phyloP scores from a whole-genome alignment of 176 grass and related monocot genomes.

The Oryza nivara region DNA sequence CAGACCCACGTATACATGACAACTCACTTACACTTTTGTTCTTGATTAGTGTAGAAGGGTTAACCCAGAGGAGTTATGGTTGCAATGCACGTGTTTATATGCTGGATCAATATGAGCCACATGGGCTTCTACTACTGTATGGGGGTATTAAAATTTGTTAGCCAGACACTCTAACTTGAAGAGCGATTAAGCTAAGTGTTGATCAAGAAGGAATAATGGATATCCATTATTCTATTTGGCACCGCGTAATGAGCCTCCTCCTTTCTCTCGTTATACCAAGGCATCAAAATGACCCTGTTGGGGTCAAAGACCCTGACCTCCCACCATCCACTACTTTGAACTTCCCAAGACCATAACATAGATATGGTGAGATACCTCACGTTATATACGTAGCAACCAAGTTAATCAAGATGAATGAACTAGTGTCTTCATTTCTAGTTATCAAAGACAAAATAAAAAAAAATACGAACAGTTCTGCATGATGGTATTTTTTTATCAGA shows the following conservation, averaged over 20 bases:
- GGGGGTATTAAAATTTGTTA: neutral
- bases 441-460: conserved; percentile 9
- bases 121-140: neutral
- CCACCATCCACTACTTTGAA: neutral
- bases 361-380: neutral
- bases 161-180: neutral
- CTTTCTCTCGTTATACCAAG: neutral
- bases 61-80: neutral
- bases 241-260: neutral
- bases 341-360: neutral
- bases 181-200: neutral
- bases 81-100: neutral
- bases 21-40: neutral
- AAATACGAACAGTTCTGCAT: neutral
- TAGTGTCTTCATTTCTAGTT: neutral
- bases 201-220: neutral
- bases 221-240: neutral
- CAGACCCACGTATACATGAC: neutral
- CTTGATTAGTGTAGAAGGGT: neutral
- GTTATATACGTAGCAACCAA: neutral
- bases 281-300: neutral
- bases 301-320: neutral
- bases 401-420: conserved; percentile 1
- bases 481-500: conserved; percentile 10
- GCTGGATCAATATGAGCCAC: neutral